phyloP scores from a whole-genome alignment of 345 rosid genomes.

The Psidium friedrichsthalianum region DNA sequence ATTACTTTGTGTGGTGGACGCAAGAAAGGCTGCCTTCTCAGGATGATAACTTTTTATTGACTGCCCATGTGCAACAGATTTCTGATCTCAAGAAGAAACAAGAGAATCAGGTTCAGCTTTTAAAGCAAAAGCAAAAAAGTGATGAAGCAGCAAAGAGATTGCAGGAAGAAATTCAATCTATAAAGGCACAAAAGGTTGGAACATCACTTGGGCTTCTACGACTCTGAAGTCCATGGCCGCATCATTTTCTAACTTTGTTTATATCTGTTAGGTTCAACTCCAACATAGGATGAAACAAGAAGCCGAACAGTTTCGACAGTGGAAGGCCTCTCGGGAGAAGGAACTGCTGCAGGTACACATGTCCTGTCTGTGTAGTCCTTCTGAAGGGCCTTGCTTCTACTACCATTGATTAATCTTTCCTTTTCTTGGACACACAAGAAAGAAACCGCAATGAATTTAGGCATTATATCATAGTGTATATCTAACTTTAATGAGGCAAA shows the following conservation, averaged over 20 bases:
- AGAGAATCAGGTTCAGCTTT: conserved; percentile 89
- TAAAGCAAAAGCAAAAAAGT: conserved; percentile 93
- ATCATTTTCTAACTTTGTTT: not conserved
- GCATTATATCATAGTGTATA: not conserved
- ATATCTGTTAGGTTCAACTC: conserved; percentile 65
- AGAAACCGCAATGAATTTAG: not conserved
- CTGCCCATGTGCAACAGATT: conserved; percentile 35
- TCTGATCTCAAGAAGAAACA: conserved; percentile 92
- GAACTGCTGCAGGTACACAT: conserved; percentile 75
- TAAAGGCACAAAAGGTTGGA: conserved; percentile 86
- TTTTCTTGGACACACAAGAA: not conserved
- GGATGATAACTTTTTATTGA: not conserved
- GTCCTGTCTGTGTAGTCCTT: not conserved
- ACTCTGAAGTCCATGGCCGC: not conserved
- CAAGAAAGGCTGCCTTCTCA: not conserved
- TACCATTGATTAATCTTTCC: not conserved
- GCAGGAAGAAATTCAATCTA: conserved; percentile 93
- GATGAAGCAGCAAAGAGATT: conserved; percentile 86
- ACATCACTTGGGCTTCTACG: not conserved
- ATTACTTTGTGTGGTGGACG: not conserved
- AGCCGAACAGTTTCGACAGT: conserved; percentile 94
- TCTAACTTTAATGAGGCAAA: not conserved
- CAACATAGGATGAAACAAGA: conserved; percentile 97
- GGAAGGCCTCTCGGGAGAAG: conserved; percentile 96
- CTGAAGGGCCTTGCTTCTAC: not conserved